These are phyloP conservation scores for Xylariaceae sp. DNA, from an alignment of 2,329 filamentous ascomycete species.

Conservation along the genomic window DNA sequence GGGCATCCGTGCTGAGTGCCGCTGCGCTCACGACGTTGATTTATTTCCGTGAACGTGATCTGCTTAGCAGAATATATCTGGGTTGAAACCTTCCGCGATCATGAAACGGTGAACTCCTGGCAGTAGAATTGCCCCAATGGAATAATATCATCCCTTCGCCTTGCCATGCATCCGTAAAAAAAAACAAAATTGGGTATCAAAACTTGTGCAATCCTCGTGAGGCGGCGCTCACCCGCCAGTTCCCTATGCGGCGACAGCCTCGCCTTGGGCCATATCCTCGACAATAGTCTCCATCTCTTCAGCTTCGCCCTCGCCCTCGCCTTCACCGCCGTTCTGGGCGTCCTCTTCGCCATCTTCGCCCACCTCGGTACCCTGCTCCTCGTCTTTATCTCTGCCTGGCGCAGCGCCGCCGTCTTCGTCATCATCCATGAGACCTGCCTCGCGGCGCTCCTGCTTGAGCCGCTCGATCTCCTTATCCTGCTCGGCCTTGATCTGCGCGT, in stretches of 20 bases:
- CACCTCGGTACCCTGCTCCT: conserved; percentile 3
- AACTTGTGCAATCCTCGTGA: background rate
- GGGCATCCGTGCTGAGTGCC: too few relatives aligned
- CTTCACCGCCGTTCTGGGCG: background rate
- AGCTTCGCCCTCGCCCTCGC: background rate
- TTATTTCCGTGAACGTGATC: too few relatives aligned
- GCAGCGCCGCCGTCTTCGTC: conserved; percentile 36
- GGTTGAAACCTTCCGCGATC: too few relatives aligned
- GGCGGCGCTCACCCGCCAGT: too few relatives aligned
- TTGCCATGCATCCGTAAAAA: background rate
- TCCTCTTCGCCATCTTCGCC: conserved; percentile 13
- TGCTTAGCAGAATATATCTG: too few relatives aligned
- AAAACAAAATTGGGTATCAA: conserved; percentile 24
- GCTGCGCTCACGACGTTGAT: too few relatives aligned
- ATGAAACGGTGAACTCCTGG: too few relatives aligned
- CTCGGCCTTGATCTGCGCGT: conserved; percentile 35
- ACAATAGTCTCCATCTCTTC: conserved; percentile 1
- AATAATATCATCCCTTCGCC: too few relatives aligned
- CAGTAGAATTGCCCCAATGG: too few relatives aligned
- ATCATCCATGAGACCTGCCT: conserved; percentile 29
- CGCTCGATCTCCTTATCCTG: conserved; percentile 42
- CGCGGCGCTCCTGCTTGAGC: conserved; percentile 35
- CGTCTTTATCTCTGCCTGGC: conserved; percentile 9
- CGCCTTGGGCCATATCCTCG: background rate
- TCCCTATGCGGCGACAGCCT: background rate